These are phyloP conservation scores for Schrenkiella parvula DNA, from an alignment of 345 rosid species.

Conservation along the genomic window DNA sequence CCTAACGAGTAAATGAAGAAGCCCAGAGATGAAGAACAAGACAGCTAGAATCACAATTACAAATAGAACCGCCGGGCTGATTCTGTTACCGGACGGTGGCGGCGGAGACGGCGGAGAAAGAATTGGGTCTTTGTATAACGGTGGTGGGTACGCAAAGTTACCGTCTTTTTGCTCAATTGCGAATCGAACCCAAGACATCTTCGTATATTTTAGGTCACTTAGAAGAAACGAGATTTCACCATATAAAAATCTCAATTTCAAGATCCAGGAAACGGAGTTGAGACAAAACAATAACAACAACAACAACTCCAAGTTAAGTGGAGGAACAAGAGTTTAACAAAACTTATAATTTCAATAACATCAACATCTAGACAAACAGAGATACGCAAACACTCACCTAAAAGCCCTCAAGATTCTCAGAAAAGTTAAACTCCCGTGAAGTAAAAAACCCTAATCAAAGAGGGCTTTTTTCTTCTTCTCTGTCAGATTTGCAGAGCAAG, in stretches of 20 bases:
- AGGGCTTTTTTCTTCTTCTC: background rate
- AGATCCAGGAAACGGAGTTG: conserved; percentile 8
- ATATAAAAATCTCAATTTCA: background rate
- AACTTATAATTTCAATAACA: background rate
- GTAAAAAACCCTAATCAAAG: conserved; percentile 25
- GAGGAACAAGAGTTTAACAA: conserved; percentile 3
- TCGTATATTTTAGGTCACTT: conserved; percentile 22
- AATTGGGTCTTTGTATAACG: conserved; percentile 43
- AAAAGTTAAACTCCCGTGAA: background rate
- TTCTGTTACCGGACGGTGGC: conserved; percentile 47
- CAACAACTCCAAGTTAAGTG: conserved; percentile 17
- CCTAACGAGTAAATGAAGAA: conserved; percentile 80
- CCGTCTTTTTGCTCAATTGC: conserved; percentile 56
- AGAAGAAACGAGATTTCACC: background rate
- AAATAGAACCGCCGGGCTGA: conserved; percentile 80
- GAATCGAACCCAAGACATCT: conserved; percentile 50
- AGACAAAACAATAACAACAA: background rate
- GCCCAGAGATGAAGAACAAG: conserved; percentile 75
- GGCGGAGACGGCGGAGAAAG: conserved; percentile 41
- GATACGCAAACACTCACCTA: conserved; percentile 29
- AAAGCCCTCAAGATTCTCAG: background rate
- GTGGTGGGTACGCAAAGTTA: conserved; percentile 49
- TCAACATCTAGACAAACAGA: conserved; percentile 29
- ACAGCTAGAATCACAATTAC: conserved; percentile 75
- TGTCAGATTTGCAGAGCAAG: conserved; percentile 25